Conservation (phyloP, 768 basidiomycete species). For the Vararia minispora region DNA sequence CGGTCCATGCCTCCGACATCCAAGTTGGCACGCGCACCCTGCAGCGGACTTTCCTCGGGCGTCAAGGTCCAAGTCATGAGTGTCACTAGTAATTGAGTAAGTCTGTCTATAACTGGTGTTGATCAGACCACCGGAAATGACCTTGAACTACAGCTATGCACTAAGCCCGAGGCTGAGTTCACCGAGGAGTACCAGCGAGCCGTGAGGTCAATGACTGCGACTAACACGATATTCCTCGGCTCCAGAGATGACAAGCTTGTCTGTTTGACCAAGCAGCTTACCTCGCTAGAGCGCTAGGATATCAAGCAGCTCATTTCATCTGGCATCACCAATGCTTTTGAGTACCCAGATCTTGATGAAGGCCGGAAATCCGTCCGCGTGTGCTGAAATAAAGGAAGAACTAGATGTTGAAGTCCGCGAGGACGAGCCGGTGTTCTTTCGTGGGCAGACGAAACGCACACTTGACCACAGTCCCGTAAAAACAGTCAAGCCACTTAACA, state of each 20-base stretch:
- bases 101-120: conserved; percentile 94
- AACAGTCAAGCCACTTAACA: conserved; percentile 95
- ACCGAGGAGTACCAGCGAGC: conserved; percentile 52
- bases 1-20: conserved; percentile 92
- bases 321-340: conserved; percentile 80
- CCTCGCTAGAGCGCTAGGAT: conserved; percentile 96
- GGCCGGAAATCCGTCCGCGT: conserved; percentile 64
- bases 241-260: conserved; percentile 40
- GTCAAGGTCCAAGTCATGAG: conserved; percentile 97
- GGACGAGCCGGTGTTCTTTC: conserved; percentile 89
- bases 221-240: conserved; percentile 74
- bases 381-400: conserved; percentile 87
- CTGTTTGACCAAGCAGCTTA: conserved; percentile 76
- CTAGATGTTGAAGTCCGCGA: conserved; percentile 93
- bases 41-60: conserved; percentile 68
- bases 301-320: conserved; percentile 97
- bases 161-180: conserved; percentile 86
- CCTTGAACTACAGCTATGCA: conserved; percentile 84
- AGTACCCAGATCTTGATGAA: conserved; percentile 87
- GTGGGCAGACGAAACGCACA: conserved; percentile 91
- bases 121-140: conserved; percentile 84
- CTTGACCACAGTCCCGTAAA: conserved; percentile 93
- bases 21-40: conserved; percentile 70
- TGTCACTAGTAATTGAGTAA: conserved; percentile 65
- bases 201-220: conserved; percentile 58